phyloP scores from a whole-genome alignment of 1,139 yeast species.

The Sugiyamaella xylanicola region DNA sequence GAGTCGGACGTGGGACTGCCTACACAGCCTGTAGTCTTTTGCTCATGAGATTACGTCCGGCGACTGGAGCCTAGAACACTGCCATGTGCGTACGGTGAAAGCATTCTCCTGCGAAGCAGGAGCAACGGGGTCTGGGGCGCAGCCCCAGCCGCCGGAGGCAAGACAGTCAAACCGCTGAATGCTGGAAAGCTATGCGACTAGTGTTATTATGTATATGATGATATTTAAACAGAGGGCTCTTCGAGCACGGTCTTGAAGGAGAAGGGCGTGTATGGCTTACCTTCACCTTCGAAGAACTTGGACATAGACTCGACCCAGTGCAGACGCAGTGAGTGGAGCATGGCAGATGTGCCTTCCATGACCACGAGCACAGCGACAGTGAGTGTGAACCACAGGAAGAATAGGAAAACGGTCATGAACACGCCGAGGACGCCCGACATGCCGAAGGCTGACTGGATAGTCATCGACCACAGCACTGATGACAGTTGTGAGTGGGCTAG shows the following conservation, averaged over 20 bases:
- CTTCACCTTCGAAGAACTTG: constrained; percentile 95
- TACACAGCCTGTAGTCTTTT: background rate
- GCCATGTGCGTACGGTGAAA: too few species aligned
- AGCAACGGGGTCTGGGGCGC: too few species aligned
- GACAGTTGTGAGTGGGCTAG: constrained; percentile 97
- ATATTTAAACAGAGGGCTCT: constrained; percentile 9
- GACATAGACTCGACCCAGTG: constrained; percentile 99
- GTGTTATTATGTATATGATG: constrained; percentile 1
- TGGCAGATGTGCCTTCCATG: constrained; percentile 99
- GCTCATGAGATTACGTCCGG: too few species aligned
- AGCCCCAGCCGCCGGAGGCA: constrained; percentile 16
- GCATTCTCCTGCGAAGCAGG: too few species aligned
- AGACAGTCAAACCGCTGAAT: background rate
- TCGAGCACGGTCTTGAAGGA: constrained; percentile 46
- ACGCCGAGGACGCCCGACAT: constrained; percentile 71
- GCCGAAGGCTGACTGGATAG: constrained; percentile 81
- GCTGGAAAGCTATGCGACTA: background rate
- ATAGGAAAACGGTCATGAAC: constrained; percentile 69
- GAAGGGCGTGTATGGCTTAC: constrained; percentile 84
- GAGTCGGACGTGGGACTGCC: background rate
- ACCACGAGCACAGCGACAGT: constrained; percentile 89
- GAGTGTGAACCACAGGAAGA: constrained; percentile 92
- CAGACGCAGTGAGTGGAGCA: constrained; percentile 93
- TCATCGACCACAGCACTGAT: constrained; percentile 94
- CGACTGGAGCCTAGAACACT: too few species aligned